Percentiles rank a stretch among this genome's conserved stretches.
Evolutionary conservation across 306 rosid genomes (phyloP).

Genomic region (Parietaria judaica): DNA sequence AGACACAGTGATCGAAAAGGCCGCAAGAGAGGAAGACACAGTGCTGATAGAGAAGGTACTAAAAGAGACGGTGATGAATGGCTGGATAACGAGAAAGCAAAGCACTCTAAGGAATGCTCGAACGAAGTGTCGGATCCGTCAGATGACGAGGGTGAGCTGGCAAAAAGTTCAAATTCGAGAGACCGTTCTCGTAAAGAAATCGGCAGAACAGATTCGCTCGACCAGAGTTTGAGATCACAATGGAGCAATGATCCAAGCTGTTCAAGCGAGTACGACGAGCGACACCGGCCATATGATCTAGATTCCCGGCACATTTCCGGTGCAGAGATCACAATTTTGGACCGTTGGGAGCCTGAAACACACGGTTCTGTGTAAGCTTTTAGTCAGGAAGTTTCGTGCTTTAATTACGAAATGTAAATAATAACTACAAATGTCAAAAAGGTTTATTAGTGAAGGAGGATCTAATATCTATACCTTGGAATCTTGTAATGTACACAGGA

Average conservation of each 20-base stretch:
- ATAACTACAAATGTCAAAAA: too few species aligned
- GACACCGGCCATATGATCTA: background rate
- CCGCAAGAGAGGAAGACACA: slow-evolving; percentile 16
- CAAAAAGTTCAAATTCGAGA: background rate
- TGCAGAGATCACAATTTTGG: slow-evolving; percentile 1
- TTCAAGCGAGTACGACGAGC: slow-evolving; percentile 7
- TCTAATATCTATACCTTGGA: too few species aligned
- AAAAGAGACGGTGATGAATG: too few species aligned
- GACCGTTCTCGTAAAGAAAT: slow-evolving; percentile 1
- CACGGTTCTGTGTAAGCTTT: too few species aligned
- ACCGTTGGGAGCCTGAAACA: slow-evolving; percentile 24
- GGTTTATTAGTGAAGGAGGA: too few species aligned
- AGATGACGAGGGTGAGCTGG: background rate
- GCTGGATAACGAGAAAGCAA: slow-evolving; percentile 13
- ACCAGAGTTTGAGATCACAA: slow-evolving; percentile 8
- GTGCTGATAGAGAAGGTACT: slow-evolving; percentile 18
- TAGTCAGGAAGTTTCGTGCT: too few species aligned
- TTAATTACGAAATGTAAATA: too few species aligned
- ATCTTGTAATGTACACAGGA: too few species aligned
- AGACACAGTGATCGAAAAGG: slow-evolving; percentile 12
- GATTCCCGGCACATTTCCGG: background rate
- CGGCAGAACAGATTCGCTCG: background rate
- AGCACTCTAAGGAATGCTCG: background rate
- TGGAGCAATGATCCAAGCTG: slow-evolving; percentile 12
- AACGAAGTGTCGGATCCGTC: slow-evolving; percentile 12